phyloP scores from a whole-genome alignment of 2,329 filamentous ascomycete species.

The Neofusicoccum cordaticola region DNA sequence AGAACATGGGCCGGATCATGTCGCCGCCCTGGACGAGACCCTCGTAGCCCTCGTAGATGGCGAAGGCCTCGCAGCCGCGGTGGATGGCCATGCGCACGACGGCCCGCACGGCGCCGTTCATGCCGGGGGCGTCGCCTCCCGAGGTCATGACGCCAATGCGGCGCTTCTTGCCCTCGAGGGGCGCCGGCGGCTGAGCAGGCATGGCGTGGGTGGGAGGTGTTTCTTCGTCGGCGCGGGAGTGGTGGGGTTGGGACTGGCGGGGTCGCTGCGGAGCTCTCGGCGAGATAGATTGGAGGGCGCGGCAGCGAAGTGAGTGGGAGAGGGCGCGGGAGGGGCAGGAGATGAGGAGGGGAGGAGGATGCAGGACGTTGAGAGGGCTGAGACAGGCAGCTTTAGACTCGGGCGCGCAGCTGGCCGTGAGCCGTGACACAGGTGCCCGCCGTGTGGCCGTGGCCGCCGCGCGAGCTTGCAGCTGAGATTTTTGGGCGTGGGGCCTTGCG shows the following conservation, averaged over 20 bases:
- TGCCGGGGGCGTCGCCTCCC: slow-evolving; percentile 89
- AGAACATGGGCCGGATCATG: slow-evolving; percentile 82
- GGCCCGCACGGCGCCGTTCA: slow-evolving; percentile 88
- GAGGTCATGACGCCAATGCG: slow-evolving; percentile 90
- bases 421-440: background rate
- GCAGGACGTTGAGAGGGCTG: background rate
- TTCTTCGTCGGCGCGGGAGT: background rate
- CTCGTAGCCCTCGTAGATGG: slow-evolving; percentile 86
- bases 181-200: slow-evolving; percentile 30
- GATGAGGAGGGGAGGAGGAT: background rate
- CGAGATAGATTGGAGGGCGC: background rate
- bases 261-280: background rate
- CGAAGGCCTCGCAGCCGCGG: slow-evolving; percentile 54
- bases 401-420: slow-evolving; percentile 8
- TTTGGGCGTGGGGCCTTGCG: slow-evolving; percentile 4
- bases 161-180: slow-evolving; percentile 52
- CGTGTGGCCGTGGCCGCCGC: background rate
- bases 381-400: slow-evolving; percentile 10
- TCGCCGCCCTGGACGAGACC: slow-evolving; percentile 86
- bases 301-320: background rate
- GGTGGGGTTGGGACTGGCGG: slow-evolving; percentile 1
- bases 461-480: slow-evolving; percentile 11
- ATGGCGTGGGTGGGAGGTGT: background rate
- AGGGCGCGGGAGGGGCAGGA: background rate
- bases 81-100: slow-evolving; percentile 90